A percentile compares a stretch with the other conserved stretches of the same genome.
These are phyloP conservation scores for Aspergillus hancockii DNA, from an alignment of 495 filamentous ascomycete species.

Conservation along the genomic window DNA sequence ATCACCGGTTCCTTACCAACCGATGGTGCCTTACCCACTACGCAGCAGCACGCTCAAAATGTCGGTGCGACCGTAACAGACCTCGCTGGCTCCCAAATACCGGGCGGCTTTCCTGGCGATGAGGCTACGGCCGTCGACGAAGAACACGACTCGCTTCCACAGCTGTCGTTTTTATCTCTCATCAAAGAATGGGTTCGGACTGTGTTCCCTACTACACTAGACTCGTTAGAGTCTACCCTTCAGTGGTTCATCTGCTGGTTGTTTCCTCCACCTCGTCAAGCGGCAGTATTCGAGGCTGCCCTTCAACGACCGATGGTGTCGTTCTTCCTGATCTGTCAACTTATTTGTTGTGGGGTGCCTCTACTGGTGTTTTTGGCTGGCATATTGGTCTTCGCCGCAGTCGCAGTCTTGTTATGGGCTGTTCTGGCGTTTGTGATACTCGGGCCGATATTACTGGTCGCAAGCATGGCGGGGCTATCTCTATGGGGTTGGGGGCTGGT, in stretches of 20 bases:
- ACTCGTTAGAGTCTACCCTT: constrained; percentile 31
- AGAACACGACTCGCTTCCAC: too few relatives aligned
- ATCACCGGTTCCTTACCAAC: too few relatives aligned
- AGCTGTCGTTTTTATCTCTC: too few relatives aligned
- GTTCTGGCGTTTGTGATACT: constrained; percentile 37
- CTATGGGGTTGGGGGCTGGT: constrained; percentile 45
- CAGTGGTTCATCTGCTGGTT: constrained; percentile 26
- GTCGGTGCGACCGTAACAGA: too few relatives aligned
- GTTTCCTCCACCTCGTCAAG: constrained; percentile 32
- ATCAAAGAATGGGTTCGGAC: too few relatives aligned
- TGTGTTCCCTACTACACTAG: constrained; percentile 24
- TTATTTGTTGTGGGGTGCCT: constrained; percentile 39
- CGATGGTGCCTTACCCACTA: too few relatives aligned
- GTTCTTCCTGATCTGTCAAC: constrained; percentile 36
- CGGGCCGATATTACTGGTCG: constrained; percentile 37
- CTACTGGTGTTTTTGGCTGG: constrained; percentile 37
- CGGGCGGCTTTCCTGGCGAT: too few relatives aligned
- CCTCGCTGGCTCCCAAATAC: too few relatives aligned
- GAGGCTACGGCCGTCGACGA: too few relatives aligned
- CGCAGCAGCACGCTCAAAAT: too few relatives aligned
- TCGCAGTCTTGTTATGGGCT: constrained; percentile 34
- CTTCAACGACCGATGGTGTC: constrained; percentile 34
- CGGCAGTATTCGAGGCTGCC: constrained; percentile 30
- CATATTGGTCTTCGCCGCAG: constrained; percentile 35
- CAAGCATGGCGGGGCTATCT: constrained; percentile 38